Conservation (phyloP, 305 asterid genomes). For the Rubia peregrina region DNA sequence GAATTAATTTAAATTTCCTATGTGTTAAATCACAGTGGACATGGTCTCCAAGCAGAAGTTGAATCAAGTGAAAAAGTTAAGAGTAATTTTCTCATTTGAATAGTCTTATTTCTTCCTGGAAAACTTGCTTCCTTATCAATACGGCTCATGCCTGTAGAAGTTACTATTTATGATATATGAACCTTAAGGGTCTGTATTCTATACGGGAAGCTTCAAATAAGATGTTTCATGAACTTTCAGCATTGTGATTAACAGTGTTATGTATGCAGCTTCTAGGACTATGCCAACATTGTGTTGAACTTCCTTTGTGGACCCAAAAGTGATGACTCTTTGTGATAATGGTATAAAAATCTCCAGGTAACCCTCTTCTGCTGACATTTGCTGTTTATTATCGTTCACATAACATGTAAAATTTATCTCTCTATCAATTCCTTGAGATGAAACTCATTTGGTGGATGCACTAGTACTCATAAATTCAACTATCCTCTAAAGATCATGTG, state of each 20-base stretch:
- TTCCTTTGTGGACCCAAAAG: conserved; percentile 69
- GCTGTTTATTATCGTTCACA: too few relatives aligned
- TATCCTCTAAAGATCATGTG: too few relatives aligned
- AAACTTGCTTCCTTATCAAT: neutral
- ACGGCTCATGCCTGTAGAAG: neutral
- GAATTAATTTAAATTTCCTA: neutral
- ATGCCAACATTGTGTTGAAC: conserved; percentile 89
- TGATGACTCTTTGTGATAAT: conserved; percentile 4
- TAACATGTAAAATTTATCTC: too few relatives aligned
- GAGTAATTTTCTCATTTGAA: too few relatives aligned
- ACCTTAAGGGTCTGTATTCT: neutral
- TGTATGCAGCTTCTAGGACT: conserved; percentile 94
- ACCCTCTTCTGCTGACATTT: too few relatives aligned
- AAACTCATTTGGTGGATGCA: too few relatives aligned
- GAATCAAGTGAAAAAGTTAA: neutral
- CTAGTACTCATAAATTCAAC: too few relatives aligned
- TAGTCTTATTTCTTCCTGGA: too few relatives aligned
- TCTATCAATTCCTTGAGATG: too few relatives aligned
- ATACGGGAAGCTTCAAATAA: neutral
- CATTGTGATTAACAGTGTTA: neutral
- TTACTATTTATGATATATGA: neutral
- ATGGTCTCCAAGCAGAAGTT: neutral
- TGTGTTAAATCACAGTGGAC: neutral
- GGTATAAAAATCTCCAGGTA: too few relatives aligned
- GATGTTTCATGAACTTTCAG: neutral